Conservation (phyloP, 768 basidiomycete genomes). For the Austroboletus festivus region DNA sequence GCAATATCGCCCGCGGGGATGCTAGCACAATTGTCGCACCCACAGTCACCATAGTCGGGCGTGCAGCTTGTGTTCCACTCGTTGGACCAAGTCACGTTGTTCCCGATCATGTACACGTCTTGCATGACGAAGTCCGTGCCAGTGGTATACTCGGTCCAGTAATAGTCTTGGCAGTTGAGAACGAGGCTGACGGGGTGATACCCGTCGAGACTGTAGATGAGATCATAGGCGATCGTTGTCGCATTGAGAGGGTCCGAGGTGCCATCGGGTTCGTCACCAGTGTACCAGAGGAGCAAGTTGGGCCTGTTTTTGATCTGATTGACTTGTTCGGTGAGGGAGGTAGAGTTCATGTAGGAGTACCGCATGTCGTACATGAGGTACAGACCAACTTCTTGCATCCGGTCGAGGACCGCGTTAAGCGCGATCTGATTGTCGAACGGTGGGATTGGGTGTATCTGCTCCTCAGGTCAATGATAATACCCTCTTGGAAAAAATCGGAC, state of each 20-base stretch:
- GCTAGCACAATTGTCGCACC: constrained; percentile 60
- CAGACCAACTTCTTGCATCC: constrained; percentile 65
- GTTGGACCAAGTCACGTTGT: constrained; percentile 62
- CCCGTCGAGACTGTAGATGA: constrained; percentile 59
- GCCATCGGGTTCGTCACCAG: constrained; percentile 73
- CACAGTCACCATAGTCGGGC: constrained; percentile 66
- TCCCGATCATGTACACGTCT: constrained; percentile 49
- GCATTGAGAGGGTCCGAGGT: constrained; percentile 65
- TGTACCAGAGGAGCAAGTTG: constrained; percentile 73
- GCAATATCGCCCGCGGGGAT: constrained; percentile 40
- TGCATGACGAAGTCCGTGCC: constrained; percentile 73
- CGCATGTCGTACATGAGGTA: constrained; percentile 89
- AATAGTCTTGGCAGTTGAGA: constrained; percentile 64
- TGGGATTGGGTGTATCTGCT: constrained; percentile 68
- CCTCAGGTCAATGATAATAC: background rate
- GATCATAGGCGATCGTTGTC: constrained; percentile 44
- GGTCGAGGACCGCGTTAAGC: constrained; percentile 56
- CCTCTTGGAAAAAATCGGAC: constrained; percentile 6
- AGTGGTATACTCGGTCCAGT: constrained; percentile 53
- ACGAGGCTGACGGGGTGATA: constrained; percentile 69
- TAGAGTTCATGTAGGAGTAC: constrained; percentile 60
- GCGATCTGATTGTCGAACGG: constrained; percentile 58
- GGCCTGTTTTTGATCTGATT: constrained; percentile 61
- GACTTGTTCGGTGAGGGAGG: constrained; percentile 65
- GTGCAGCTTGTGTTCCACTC: constrained; percentile 65